Conservation (phyloP, 1,139 yeast genomes). For the Saccharomycopsis hybrid region DNA sequence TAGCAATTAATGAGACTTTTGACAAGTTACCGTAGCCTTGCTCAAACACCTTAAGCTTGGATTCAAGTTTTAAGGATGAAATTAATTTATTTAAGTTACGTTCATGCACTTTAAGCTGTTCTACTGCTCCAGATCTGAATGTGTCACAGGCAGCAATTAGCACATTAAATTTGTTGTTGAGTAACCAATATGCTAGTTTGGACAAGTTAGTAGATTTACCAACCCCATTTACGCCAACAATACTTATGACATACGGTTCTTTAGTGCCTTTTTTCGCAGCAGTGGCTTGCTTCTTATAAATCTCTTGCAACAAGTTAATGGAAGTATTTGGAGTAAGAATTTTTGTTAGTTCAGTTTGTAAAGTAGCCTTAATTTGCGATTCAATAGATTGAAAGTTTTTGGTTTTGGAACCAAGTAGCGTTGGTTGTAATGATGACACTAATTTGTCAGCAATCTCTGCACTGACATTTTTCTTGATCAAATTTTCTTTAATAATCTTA, state of each 20-base stretch:
- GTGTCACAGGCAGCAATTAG: slow-evolving; percentile 97
- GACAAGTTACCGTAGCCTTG: slow-evolving; percentile 97
- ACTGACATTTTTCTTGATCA: slow-evolving; percentile 41
- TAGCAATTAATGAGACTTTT: slow-evolving; percentile 89
- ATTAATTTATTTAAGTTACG: slow-evolving; percentile 65
- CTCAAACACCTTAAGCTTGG: slow-evolving; percentile 68
- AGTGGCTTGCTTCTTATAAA: slow-evolving; percentile 43
- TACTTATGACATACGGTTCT: slow-evolving; percentile 86
- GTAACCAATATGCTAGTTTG: slow-evolving; percentile 89
- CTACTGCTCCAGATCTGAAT: slow-evolving; percentile 96
- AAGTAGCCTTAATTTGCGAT: slow-evolving; percentile 55
- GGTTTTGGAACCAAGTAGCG: slow-evolving; percentile 51
- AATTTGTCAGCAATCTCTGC: slow-evolving; percentile 36
- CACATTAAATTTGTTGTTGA: slow-evolving; percentile 82
- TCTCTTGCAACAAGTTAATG: slow-evolving; percentile 78
- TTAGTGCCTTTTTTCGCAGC: slow-evolving; percentile 28
- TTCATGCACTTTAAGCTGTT: slow-evolving; percentile 91
- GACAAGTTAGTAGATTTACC: slow-evolving; percentile 96
- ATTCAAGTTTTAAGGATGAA: slow-evolving; percentile 31
- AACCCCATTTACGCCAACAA: slow-evolving; percentile 97
- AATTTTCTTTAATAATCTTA: slow-evolving; percentile 40
- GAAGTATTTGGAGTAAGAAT: slow-evolving; percentile 91
- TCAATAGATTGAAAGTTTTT: slow-evolving; percentile 59
- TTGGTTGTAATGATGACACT: slow-evolving; percentile 16
- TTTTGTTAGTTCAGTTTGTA: slow-evolving; percentile 71